These are phyloP conservation scores for Termitomyces sp. DNA, from an alignment of 768 basidiomycete genomes.

Conservation along the genomic window DNA sequence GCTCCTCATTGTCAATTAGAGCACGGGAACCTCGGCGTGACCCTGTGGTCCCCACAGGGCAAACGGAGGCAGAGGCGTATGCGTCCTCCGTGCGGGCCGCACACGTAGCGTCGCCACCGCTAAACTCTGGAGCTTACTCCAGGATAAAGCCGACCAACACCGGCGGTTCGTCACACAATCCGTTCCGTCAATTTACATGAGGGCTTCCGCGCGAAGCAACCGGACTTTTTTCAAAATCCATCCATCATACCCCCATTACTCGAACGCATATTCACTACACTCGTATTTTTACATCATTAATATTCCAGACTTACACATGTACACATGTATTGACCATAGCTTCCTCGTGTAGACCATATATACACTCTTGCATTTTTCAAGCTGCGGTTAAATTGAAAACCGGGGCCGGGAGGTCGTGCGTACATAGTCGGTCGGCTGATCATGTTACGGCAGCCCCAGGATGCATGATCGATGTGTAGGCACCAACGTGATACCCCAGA, in stretches of 20 bases:
- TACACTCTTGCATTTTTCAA: constrained; percentile 4
- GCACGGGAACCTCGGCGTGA: constrained; percentile 11
- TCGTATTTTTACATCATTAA: neutral
- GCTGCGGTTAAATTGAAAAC: constrained; percentile 7
- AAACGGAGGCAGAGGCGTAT: constrained; percentile 62
- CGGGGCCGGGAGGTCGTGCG: constrained; percentile 3
- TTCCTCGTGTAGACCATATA: constrained; percentile 8
- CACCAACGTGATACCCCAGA: constrained; percentile 7
- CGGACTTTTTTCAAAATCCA: neutral
- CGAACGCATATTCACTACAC: neutral
- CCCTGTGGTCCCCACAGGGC: constrained; percentile 16
- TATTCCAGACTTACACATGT: neutral
- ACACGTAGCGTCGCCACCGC: constrained; percentile 22
- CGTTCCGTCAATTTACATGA: constrained; percentile 35
- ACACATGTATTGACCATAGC: neutral
- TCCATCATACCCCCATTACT: neutral
- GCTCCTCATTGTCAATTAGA: constrained; percentile 30
- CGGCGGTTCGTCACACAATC: constrained; percentile 49
- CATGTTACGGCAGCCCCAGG: neutral
- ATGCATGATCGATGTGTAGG: neutral
- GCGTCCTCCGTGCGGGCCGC: constrained; percentile 43
- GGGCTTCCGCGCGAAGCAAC: neutral
- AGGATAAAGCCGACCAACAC: constrained; percentile 40
- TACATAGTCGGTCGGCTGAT: constrained; percentile 15
- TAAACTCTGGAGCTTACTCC: constrained; percentile 34